Evolutionary conservation across 2,329 filamentous ascomycete genomes (phyloP).

Genomic region (Botrytis tulipae): DNA sequence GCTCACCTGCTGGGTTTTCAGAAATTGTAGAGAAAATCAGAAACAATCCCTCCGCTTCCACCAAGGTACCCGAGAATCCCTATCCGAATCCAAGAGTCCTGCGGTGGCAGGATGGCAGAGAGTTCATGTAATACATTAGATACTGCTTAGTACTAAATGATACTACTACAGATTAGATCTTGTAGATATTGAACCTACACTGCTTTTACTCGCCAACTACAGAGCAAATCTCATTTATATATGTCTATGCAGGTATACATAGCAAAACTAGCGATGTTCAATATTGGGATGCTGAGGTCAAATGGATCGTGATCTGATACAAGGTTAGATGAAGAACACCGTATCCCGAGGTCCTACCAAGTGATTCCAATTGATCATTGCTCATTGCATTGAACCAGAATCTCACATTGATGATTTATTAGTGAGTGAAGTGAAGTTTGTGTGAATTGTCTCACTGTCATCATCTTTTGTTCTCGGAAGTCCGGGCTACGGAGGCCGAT

Average conservation of each 20-base stretch:
- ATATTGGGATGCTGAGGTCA: not conserved
- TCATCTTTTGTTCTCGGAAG: constrained; percentile 2
- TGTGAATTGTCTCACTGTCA: not conserved
- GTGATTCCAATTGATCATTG: not conserved
- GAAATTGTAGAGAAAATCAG: not conserved
- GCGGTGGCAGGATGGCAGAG: not conserved
- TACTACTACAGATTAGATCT: not conserved
- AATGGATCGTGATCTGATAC: not conserved
- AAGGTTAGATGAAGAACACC: not conserved
- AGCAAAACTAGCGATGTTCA: not conserved
- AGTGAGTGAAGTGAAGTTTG: not conserved
- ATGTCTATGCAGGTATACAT: not conserved
- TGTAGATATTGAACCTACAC: not conserved
- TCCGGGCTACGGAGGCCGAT: constrained; percentile 2
- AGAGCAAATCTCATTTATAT: not conserved
- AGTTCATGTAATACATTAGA: not conserved
- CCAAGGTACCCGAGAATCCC: not conserved
- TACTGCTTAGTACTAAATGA: constrained; percentile 5
- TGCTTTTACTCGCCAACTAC: not conserved
- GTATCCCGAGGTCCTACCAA: not conserved
- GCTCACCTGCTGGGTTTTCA: no score
- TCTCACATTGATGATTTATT: not conserved
- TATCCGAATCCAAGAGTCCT: not conserved
- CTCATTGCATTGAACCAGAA: not conserved
- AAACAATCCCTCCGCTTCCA: not conserved